Evolutionary conservation across 805 yeast genomes (phyloP), one percentile per base, ranked within the genome.

Genomic region (Zygosaccharomyces siamensis): DNA sequence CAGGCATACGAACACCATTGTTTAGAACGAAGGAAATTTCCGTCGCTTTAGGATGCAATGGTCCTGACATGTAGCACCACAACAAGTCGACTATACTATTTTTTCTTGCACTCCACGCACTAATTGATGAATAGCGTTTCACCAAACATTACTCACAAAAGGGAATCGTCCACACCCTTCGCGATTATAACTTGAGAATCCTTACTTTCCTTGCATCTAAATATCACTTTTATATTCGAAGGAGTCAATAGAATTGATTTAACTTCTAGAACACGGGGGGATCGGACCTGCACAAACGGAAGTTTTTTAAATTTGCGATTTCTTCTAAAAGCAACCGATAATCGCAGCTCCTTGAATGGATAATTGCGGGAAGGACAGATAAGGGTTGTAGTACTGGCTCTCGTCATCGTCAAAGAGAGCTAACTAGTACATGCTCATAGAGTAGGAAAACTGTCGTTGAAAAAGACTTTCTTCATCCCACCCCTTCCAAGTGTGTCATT

Each of bases 1-100:
- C 83, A 3, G 92, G 92, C 48, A 85, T 78, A 28, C 58, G 61
- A 39, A 69, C 64, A 16, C 89, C 89, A 56, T 80, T 77, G 66
- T 78, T 78, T 35, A 85, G 71, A 6, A 69, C 70, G 54, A 78
- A 72, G 23, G 61, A 57, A 27, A 73, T 64, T 39, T 68, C 71
- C 2, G 76, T 73, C 38, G 63, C 52, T 44, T 55, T 60, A 57
- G 66, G 66, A 52, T 62, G 66, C 45, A 59, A 50, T 61, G 60
- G 56, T 26, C 39, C 37, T 11, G 39, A 30, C 52, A 46, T 49
- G 20, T 14, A 32, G 30, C 7, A n/a, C 20, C 4, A 32, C 27
- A 24, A 24, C 20, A 18, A 3, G 20, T 18, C 20, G 20, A 18
- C 20, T 24, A 4, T 24, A 8, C 27, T 24, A 2, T 7, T 24